A percentile compares a stretch with the other conserved stretches of the same genome.
These are phyloP conservation scores for Metarhizium brunneum DNA, from an alignment of 2,329 filamentous ascomycete species.

Conservation along the genomic window DNA sequence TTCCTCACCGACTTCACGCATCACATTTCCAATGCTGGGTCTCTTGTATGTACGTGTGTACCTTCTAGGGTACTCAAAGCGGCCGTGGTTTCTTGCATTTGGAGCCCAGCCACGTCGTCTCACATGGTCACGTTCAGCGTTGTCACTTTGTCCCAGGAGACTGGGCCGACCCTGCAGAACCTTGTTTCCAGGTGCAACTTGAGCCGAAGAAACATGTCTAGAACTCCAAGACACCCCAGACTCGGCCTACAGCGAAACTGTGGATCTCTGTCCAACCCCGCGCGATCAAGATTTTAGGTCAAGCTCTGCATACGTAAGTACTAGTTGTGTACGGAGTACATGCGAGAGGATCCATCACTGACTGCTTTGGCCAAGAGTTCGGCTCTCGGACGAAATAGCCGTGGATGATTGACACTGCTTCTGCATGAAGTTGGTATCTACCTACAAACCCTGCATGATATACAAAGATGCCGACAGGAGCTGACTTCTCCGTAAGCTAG, in stretches of 20 bases:
- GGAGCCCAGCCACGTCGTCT: not conserved
- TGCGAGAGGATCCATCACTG: not conserved
- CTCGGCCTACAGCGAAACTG: not conserved
- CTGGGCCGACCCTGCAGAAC: slow-evolving; percentile 8
- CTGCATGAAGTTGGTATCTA: too few relatives aligned
- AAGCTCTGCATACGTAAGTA: not conserved
- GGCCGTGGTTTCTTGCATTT: not conserved
- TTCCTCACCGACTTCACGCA: not conserved
- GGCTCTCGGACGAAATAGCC: not conserved
- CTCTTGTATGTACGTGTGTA: not conserved
- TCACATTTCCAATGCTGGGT: not conserved
- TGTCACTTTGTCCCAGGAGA: slow-evolving; percentile 6
- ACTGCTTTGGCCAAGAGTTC: not conserved
- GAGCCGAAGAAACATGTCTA: not conserved
- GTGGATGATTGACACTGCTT: too few relatives aligned
- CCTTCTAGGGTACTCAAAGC: not conserved
- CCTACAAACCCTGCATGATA: too few relatives aligned
- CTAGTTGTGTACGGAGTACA: not conserved
- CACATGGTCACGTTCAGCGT: not conserved
- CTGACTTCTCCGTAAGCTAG: too few relatives aligned
- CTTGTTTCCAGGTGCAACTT: slow-evolving; percentile 5
- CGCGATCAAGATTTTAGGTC: not conserved
- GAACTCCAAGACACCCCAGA: not conserved
- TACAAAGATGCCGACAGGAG: too few relatives aligned
- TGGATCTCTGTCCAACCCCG: not conserved